Base-by-base conservation (phyloP, 1,139 yeast genomes). In the Hemisphaericaspora xylanilytica region DNA sequence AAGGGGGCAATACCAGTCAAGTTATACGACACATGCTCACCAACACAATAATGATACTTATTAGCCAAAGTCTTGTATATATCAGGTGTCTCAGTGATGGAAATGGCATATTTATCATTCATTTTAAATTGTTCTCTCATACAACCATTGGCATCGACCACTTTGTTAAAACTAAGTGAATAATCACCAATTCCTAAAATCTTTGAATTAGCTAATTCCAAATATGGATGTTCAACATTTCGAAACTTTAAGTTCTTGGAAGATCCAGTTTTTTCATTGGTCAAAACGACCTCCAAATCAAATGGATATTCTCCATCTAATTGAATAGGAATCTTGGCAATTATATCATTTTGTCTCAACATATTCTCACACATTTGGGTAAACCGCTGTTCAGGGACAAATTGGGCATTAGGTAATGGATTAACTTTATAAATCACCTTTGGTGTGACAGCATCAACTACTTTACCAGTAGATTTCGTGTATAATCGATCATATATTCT, bases 1-100 rank as follows among this genome's bases (percentile, higher is more conserved):
- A 87, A 89, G 18, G 96, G 96, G 0, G 95, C 77, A 3, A 77
- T 70, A 4, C 98, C 98, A 11, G 78, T 76, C 44, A 92, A 61
- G 44, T 82, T 78, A 55, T 87, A 87, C 0, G 84, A 73, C 20
- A 92, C 78, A 47, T 86, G 85, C 46, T 92, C 97, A 3, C 98
- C 98, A 28, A 90, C 96, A 73, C 99, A 92, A 53, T 80, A 85
- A 50, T 68, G 56, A 2, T 75, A 71, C 24, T 65, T 63, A 15
- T 61, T 56, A 4, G 45, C 37, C 1, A 73, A 59, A 9, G 64
- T 65, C 40, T 60, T 67, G 28, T 58, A 61, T 7, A 89, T 79
- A 45, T 78, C 75, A 8, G 97, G 97, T 3, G 82, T 81, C 46
- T 86, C 90, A 1, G 92, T 81, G 5, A 90, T 76, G 1, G 79